Percentiles rank a stretch among this genome's conserved stretches.
Evolutionary conservation across 768 basidiomycete genomes (phyloP).

Genomic region (Mycena belliarum): DNA sequence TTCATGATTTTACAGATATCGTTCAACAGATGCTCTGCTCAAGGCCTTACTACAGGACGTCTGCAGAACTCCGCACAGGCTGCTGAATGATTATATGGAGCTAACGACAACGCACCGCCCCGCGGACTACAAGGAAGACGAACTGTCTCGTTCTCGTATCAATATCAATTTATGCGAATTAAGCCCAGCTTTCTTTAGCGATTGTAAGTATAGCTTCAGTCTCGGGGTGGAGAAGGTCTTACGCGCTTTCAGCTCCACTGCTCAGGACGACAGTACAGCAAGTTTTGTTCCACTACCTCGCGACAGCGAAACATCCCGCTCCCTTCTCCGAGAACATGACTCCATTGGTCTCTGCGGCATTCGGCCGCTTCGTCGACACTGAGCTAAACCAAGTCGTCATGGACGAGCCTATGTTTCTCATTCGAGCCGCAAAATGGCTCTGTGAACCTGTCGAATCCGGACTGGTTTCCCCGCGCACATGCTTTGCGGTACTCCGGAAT

Average conservation of each 20-base stretch:
- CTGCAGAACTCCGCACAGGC: neutral
- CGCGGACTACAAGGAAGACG: neutral
- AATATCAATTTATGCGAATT: neutral
- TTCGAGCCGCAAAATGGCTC: neutral
- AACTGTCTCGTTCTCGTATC: neutral
- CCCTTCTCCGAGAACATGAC: neutral
- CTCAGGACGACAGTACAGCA: neutral
- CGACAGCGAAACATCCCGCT: neutral
- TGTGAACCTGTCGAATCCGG: neutral
- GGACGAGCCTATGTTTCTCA: slow-evolving; percentile 3
- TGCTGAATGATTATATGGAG: neutral
- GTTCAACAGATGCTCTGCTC: slow-evolving; percentile 11
- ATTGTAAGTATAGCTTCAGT: no score
- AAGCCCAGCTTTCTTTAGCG: no score
- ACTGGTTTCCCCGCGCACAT: neutral
- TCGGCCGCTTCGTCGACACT: neutral
- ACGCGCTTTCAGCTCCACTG: neutral
- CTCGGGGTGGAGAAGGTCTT: no score
- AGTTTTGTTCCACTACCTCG: neutral
- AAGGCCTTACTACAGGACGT: neutral
- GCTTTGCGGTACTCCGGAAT: neutral
- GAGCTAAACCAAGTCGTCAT: neutral
- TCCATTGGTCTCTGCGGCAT: neutral
- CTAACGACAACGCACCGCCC: neutral
- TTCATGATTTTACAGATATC: slow-evolving; percentile 10